These are phyloP conservation scores for Syzygium aromaticum DNA, from an alignment of 345 rosid species.

Conservation along the genomic window DNA sequence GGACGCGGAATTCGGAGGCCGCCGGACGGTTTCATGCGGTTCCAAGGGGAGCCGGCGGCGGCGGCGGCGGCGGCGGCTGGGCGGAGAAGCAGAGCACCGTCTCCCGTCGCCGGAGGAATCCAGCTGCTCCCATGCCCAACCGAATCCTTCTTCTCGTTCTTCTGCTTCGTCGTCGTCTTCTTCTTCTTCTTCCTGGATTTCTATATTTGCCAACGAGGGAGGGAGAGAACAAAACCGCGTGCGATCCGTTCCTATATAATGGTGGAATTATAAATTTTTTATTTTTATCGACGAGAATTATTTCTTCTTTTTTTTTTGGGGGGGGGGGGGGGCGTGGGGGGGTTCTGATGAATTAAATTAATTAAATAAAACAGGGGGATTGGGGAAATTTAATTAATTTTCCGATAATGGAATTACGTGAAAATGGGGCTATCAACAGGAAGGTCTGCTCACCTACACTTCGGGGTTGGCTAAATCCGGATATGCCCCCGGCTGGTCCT, in stretches of 20 bases:
- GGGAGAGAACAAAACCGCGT: not conserved
- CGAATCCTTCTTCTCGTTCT: not conserved
- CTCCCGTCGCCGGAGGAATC: not conserved
- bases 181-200: not conserved
- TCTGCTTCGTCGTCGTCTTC: not conserved
- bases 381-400: too few species aligned
- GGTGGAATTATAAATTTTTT: not conserved
- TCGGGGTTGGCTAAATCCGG: not conserved
- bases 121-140: not conserved
- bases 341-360: not conserved
- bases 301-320: not conserved
- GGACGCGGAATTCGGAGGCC: not conserved
- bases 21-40: not conserved
- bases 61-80: not conserved
- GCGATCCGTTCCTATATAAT: not conserved
- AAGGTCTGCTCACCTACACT: not conserved
- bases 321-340: not conserved
- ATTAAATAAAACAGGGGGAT: not conserved
- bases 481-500: not conserved
- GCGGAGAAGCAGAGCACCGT: not conserved
- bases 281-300: too few species aligned
- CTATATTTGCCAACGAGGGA: not conserved
- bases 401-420: too few species aligned
- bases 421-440: too few species aligned
- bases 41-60: not conserved